These are phyloP conservation scores for Polyporus tsugae DNA, from an alignment of 1,284 basidiomycete genomes.

Conservation along the genomic window DNA sequence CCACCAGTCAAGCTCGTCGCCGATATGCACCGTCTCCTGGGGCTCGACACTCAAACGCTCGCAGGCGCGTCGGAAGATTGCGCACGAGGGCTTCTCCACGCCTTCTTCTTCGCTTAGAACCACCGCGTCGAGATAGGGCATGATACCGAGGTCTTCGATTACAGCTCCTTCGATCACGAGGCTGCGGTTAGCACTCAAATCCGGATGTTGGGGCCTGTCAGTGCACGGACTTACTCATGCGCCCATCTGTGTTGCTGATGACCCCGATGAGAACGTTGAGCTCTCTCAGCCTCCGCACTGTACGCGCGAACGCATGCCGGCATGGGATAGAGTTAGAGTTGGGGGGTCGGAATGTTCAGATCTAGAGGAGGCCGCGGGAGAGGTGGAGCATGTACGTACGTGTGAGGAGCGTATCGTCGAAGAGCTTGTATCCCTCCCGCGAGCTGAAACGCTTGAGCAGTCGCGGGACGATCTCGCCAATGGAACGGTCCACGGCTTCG, in stretches of 20 bases:
- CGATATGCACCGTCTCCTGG: conserved; percentile 68
- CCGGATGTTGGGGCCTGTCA: background rate
- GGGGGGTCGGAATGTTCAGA: background rate
- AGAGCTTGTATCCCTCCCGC: conserved; percentile 71
- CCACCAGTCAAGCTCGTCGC: conserved; percentile 74
- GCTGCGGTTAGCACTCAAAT: background rate
- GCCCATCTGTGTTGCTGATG: conserved; percentile 74
- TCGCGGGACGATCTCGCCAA: conserved; percentile 59
- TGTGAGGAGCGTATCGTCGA: conserved; percentile 67
- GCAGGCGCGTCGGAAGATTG: conserved; percentile 62
- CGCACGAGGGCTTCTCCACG: conserved; percentile 69
- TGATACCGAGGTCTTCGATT: conserved; percentile 65
- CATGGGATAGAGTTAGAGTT: conserved; percentile 7
- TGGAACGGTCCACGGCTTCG: conserved; percentile 59
- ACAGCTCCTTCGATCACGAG: conserved; percentile 47
- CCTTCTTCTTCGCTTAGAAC: conserved; percentile 72
- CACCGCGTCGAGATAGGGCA: conserved; percentile 56
- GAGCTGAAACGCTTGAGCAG: conserved; percentile 75
- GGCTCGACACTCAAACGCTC: conserved; percentile 41
- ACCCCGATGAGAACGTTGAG: conserved; percentile 62
- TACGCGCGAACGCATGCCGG: background rate
- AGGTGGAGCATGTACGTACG: conserved; percentile 50
- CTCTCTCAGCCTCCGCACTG: conserved; percentile 57
- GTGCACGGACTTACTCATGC: conserved; percentile 61
- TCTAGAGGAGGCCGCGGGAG: background rate